Conservation (phyloP, 768 basidiomycete species). For the Porpolomopsis calyptriformis region DNA sequence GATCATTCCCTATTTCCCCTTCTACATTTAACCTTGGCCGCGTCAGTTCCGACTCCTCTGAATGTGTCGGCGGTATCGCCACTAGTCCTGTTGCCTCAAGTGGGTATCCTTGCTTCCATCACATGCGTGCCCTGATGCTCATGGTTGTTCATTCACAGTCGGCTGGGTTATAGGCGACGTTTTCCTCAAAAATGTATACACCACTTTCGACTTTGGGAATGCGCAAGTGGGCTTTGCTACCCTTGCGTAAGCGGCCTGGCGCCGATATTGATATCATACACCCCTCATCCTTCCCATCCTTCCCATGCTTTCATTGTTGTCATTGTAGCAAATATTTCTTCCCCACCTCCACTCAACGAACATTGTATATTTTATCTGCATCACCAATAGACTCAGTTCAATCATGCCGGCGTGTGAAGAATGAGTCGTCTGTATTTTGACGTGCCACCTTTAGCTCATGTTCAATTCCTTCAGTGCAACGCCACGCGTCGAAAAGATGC, state of each 20-base stretch:
- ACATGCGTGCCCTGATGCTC: neutral
- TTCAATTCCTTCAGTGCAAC: too few species aligned
- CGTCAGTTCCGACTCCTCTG: constrained; percentile 31
- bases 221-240: constrained; percentile 30
- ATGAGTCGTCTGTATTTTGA: too few species aligned
- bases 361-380: too few species aligned
- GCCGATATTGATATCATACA: too few species aligned
- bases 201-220: constrained; percentile 29
- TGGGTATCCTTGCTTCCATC: neutral
- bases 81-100: constrained; percentile 26
- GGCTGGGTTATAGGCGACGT: constrained; percentile 28
- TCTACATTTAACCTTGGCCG: constrained; percentile 28
- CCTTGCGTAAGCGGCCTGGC: constrained; percentile 6
- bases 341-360: too few species aligned
- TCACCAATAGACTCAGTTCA: too few species aligned
- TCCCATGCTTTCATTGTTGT: too few species aligned
- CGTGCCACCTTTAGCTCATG: too few species aligned
- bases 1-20: constrained; percentile 34
- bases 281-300: too few species aligned
- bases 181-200: constrained; percentile 37
- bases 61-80: constrained; percentile 42
- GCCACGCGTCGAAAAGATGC: too few species aligned
- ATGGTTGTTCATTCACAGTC: neutral
- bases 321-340: too few species aligned
- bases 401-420: too few species aligned